Conservation (phyloP, 768 basidiomycete species). For the Glaciozyma martinii region DNA sequence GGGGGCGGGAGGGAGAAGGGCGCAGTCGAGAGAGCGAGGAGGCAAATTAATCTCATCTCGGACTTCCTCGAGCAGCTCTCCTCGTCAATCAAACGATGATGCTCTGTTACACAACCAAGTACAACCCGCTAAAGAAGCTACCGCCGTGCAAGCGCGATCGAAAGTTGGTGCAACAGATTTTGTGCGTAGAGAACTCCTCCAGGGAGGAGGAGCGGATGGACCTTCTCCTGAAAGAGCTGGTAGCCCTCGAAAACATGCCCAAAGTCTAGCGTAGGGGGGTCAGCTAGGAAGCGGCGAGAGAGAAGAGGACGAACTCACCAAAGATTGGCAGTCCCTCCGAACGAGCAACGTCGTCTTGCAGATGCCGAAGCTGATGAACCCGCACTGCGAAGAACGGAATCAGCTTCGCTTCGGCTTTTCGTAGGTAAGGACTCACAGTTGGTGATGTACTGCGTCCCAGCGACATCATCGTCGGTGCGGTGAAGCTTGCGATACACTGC, state of each 20-base stretch:
- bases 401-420: background rate
- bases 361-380: conserved; percentile 27
- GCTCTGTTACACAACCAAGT: too few relatives aligned
- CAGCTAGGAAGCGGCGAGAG: background rate
- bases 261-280: conserved; percentile 11
- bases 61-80: too few relatives aligned
- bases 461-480: conserved; percentile 22
- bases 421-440: conserved; percentile 13
- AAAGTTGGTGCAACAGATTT: conserved; percentile 25
- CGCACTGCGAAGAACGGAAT: background rate
- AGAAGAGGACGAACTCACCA: conserved; percentile 1
- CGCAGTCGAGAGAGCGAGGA: too few relatives aligned
- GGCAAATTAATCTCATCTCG: too few relatives aligned
- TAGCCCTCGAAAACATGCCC: conserved; percentile 26
- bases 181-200: conserved; percentile 27
- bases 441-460: conserved; percentile 31
- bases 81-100: too few relatives aligned
- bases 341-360: conserved; percentile 25
- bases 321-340: conserved; percentile 26
- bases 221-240: conserved; percentile 29
- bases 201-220: conserved; percentile 26
- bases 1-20: too few relatives aligned
- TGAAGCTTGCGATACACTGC: conserved; percentile 26
- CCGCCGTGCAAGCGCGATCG: conserved; percentile 17
- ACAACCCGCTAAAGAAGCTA: too few relatives aligned